Percentiles rank a stretch among this genome's conserved stretches.
These are phyloP conservation scores for Schrenkiella parvula DNA, from an alignment of 345 rosid genomes.

Conservation along the genomic window DNA sequence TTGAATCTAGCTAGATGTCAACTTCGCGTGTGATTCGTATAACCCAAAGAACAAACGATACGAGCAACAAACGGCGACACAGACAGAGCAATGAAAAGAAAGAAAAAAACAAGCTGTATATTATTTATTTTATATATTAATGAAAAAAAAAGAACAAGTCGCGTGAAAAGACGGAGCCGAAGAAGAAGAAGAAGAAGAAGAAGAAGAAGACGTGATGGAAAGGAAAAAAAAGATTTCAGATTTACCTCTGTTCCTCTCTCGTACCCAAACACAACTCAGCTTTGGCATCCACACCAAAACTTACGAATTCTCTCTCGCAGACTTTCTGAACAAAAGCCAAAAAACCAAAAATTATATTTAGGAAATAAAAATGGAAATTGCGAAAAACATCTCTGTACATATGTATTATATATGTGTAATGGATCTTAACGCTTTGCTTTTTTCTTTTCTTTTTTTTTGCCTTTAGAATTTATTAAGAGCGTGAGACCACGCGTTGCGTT, in stretches of 20 bases:
- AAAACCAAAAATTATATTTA: neutral
- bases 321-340: neutral
- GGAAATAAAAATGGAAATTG: neutral
- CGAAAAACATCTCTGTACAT: neutral
- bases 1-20: constrained; percentile 39
- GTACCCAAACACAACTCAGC: neutral
- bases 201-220: constrained; percentile 12
- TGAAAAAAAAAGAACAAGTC: neutral
- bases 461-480: constrained; percentile 12
- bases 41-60: constrained; percentile 14
- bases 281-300: constrained; percentile 10
- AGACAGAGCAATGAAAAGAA: constrained; percentile 15
- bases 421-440: constrained; percentile 27
- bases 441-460: neutral
- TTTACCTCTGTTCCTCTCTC: constrained; percentile 29
- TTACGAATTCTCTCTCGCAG: constrained; percentile 20
- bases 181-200: neutral
- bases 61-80: constrained; percentile 21
- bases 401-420: neutral
- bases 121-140: neutral
- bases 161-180: constrained; percentile 24
- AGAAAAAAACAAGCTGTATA: neutral
- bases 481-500: constrained; percentile 35
- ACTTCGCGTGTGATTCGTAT: constrained; percentile 22
- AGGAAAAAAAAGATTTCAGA: constrained; percentile 9